Evolutionary conservation across 495 filamentous ascomycete species (phyloP), one percentile per base, ranked within the genome.

Genomic region (Annulohypoxylon stygium): DNA sequence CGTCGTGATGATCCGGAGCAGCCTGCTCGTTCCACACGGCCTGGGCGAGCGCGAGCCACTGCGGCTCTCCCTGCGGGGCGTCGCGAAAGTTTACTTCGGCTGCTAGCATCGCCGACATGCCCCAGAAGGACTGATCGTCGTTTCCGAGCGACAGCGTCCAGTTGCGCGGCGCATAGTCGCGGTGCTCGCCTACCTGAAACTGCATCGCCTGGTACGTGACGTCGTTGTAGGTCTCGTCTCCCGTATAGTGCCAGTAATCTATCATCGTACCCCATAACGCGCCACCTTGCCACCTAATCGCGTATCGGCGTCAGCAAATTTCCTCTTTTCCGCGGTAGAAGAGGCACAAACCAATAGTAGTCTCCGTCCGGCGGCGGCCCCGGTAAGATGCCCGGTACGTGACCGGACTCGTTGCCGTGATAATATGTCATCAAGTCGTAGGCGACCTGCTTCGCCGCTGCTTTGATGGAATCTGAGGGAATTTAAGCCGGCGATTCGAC

Each of bases 91-190:
- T 89, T 55, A 88, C 81, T 78, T 95, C 92, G 37, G 93, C 90
- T 8, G 92, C 90, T 36, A 89, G 84, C 88, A 97, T 90, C 43
- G 88, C 90, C 45, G 92, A 85, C 81, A 93, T 89, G 58, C 83
- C 90, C 93, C 91, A 93, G 78, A 93, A 93, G 51, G 80, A 87
- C 78, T 95, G 92, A 76, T 97, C 93, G 76, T 96, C 93, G 73
- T 97, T 97, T 39, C 93, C 93, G 69, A 93, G 88, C 0, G 91
- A 91, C 60, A 88, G 85, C 20, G 90, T 92, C 66, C 93, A 91
- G 79, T 97, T 95, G 30, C 75, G 78, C 7, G 89, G 88, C 79
- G 90, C 90, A 82, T 88, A 95, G 79, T 95, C 88, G 59, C 87
- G 73, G 66, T 88, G 76, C 20, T 86, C 84, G 23, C 91, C 92